These are phyloP conservation scores for Brassica juncea DNA, from an alignment of 345 rosid species.

Conservation along the genomic window DNA sequence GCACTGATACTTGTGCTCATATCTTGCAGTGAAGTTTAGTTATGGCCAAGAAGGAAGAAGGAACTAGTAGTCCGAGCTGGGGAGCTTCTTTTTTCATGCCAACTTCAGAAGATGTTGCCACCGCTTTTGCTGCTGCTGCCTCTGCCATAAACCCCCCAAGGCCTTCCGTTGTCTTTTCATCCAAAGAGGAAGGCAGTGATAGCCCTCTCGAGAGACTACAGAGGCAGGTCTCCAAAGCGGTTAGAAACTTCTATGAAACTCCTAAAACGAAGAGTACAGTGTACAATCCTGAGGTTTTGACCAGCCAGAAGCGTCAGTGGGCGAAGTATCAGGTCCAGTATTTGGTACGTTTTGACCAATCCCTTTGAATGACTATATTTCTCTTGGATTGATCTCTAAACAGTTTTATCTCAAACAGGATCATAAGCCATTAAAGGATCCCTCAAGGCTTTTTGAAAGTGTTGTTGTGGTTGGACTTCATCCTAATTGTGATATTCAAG, in stretches of 20 bases:
- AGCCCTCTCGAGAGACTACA: slow-evolving; percentile 75
- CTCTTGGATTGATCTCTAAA: neutral
- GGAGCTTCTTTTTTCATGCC: slow-evolving; percentile 65
- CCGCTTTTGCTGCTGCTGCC: slow-evolving; percentile 84
- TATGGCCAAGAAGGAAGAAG: slow-evolving; percentile 68
- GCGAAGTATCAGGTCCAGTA: slow-evolving; percentile 79
- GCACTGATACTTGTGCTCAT: slow-evolving; percentile 1
- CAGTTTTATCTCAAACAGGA: slow-evolving; percentile 54
- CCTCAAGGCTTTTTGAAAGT: slow-evolving; percentile 88
- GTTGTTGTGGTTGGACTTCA: slow-evolving; percentile 94
- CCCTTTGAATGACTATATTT: neutral
- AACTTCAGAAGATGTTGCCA: slow-evolving; percentile 78
- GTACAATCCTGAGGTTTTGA: slow-evolving; percentile 92
- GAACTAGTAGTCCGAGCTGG: slow-evolving; percentile 82
- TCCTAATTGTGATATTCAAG: slow-evolving; percentile 82
- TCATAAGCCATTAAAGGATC: slow-evolving; percentile 73
- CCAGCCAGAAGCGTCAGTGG: slow-evolving; percentile 97
- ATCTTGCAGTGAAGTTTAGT: slow-evolving; percentile 40
- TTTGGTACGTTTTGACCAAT: slow-evolving; percentile 55
- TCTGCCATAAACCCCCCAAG: slow-evolving; percentile 69
- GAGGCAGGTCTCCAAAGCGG: slow-evolving; percentile 62
- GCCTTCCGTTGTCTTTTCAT: slow-evolving; percentile 82
- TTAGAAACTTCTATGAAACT: slow-evolving; percentile 71
- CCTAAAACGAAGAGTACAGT: slow-evolving; percentile 52
- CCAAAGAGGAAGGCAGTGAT: slow-evolving; percentile 60